Evolutionary conservation across 257 asterid genomes (phyloP).

Genomic region (Ophiorrhiza pumila): DNA sequence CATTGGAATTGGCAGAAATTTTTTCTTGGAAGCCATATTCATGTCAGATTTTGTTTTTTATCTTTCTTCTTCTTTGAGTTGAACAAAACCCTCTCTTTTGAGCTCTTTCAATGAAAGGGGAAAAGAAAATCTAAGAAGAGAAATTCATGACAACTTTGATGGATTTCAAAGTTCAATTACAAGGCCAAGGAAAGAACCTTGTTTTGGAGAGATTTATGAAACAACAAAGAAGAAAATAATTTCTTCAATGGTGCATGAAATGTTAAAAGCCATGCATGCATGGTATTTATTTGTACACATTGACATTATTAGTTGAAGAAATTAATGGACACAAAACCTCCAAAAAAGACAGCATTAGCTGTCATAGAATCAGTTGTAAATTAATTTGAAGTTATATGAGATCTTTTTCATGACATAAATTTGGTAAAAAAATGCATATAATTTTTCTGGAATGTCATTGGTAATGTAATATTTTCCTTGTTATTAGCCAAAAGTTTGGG

Average conservation of each 20-base stretch:
- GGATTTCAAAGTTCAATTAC: not conserved
- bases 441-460: too few species aligned
- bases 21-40: slow-evolving; percentile 9
- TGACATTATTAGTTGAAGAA: not conserved
- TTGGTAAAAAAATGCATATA: too few species aligned
- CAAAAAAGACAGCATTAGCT: not conserved
- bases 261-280: not conserved
- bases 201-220: not conserved
- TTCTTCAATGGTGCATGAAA: not conserved
- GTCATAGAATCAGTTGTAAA: not conserved
- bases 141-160: not conserved
- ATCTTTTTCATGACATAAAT: too few species aligned
- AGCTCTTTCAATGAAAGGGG: not conserved
- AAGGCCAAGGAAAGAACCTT: not conserved
- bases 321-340: not conserved
- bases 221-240: not conserved
- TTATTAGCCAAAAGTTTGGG: not conserved
- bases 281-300: not conserved
- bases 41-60: not conserved
- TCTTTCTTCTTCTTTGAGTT: not conserved
- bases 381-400: not conserved
- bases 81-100: not conserved
- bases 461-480: too few species aligned
- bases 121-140: not conserved
- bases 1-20: not conserved